Evolutionary conservation across 805 yeast genomes (phyloP).

Genomic region (Jamesozyma piceae): DNA sequence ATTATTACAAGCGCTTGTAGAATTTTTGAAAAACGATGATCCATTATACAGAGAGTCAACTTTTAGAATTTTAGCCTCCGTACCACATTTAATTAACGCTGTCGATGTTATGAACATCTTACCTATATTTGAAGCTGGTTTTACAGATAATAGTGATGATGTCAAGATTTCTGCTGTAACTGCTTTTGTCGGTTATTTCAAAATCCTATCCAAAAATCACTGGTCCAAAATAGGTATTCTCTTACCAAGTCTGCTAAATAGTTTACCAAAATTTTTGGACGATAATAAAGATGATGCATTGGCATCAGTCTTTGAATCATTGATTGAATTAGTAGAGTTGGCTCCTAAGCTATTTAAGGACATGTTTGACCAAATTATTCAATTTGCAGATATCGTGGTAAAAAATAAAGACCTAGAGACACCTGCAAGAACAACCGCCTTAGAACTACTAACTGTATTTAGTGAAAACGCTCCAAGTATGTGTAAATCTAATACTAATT

Average conservation of each 20-base stretch:
- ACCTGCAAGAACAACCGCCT: slow-evolving; percentile 70
- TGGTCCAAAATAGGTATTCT: slow-evolving; percentile 75
- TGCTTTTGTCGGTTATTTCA: slow-evolving; percentile 86
- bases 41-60: slow-evolving; percentile 73
- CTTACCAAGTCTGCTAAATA: slow-evolving; percentile 74
- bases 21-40: slow-evolving; percentile 48
- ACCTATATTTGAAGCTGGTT: slow-evolving; percentile 71
- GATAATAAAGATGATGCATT: slow-evolving; percentile 73
- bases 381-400: slow-evolving; percentile 75
- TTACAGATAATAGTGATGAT: slow-evolving; percentile 67
- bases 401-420: slow-evolving; percentile 75
- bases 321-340: slow-evolving; percentile 81
- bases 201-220: slow-evolving; percentile 62
- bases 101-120: slow-evolving; percentile 46
- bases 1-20: slow-evolving; percentile 61
- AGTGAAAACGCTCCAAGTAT: slow-evolving; percentile 89
- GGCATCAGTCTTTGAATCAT: slow-evolving; percentile 77
- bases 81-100: slow-evolving; percentile 67
- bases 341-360: slow-evolving; percentile 93
- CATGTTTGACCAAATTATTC: slow-evolving; percentile 81
- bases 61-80: slow-evolving; percentile 76
- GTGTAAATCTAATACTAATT: slow-evolving; percentile 75
- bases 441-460: slow-evolving; percentile 83
- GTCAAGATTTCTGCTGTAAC: slow-evolving; percentile 87
- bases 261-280: slow-evolving; percentile 74